Evolutionary conservation across 306 rosid genomes (phyloP).

Genomic region (Prunus kanzakura): DNA sequence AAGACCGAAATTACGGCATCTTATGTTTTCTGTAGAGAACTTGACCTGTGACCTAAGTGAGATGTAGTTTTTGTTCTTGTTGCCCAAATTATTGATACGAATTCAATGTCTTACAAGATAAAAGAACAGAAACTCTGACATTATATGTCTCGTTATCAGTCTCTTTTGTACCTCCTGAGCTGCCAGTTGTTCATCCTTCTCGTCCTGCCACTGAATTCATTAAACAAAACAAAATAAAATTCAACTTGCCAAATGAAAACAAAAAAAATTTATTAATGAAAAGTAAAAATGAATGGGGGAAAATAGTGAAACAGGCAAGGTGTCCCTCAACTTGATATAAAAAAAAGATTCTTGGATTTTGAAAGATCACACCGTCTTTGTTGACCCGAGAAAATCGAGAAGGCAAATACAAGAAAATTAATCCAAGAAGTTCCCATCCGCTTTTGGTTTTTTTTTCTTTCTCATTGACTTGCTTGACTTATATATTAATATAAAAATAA

Average conservation of each 20-base stretch:
- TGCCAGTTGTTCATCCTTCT: not conserved
- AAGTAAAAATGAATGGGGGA: not conserved
- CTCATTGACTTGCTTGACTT: constrained; percentile 3
- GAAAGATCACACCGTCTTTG: constrained; percentile 24
- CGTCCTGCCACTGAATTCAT: not conserved
- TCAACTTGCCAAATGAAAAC: not conserved
- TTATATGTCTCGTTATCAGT: no score
- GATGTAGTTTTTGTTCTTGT: not conserved
- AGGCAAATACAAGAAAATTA: constrained; percentile 3
- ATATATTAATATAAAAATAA: not conserved
- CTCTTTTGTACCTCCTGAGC: not conserved
- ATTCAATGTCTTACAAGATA: not conserved
- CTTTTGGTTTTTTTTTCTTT: not conserved
- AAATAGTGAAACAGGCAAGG: not conserved
- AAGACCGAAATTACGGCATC: not conserved
- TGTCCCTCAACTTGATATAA: not conserved
- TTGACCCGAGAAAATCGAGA: constrained; percentile 31
- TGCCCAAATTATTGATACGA: not conserved
- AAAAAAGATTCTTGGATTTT: not conserved
- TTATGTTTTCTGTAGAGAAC: no score
- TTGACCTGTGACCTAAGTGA: not conserved
- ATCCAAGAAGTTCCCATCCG: not conserved
- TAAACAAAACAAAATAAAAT: not conserved
- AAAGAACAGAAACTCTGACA: not conserved
- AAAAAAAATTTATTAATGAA: not conserved